Conservation (phyloP, 768 basidiomycete genomes). For the Pulveroboletus sp. region DNA sequence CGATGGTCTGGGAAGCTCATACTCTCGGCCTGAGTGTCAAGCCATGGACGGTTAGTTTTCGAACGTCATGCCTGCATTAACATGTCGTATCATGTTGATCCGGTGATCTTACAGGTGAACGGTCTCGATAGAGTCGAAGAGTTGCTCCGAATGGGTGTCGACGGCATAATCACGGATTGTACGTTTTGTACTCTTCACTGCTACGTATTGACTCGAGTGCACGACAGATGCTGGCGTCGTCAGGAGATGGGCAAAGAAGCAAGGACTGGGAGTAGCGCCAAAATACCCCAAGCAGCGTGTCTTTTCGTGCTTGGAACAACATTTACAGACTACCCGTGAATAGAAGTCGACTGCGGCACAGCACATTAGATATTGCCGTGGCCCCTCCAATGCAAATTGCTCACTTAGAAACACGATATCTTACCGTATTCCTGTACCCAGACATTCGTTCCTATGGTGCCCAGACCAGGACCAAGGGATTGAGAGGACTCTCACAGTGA, state of each 20-base stretch:
- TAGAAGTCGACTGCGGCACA: conserved; percentile 1
- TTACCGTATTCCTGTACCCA: too few relatives aligned
- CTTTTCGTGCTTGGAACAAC: conserved; percentile 54
- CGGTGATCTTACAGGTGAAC: conserved; percentile 44
- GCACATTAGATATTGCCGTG: neutral
- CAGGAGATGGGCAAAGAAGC: conserved; percentile 52
- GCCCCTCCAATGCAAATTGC: too few relatives aligned
- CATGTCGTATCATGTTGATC: neutral
- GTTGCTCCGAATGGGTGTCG: conserved; percentile 55
- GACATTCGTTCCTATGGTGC: too few relatives aligned
- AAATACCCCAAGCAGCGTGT: conserved; percentile 56
- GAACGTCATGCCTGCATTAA: neutral
- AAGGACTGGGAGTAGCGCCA: conserved; percentile 49
- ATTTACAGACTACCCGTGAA: conserved; percentile 19
- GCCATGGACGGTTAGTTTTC: conserved; percentile 63
- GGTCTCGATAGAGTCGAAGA: conserved; percentile 56
- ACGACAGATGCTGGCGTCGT: conserved; percentile 49
- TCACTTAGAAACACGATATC: too few relatives aligned
- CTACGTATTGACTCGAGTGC: neutral
- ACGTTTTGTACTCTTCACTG: conserved; percentile 5
- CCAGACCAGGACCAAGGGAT: too few relatives aligned
- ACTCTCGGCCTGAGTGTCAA: conserved; percentile 56
- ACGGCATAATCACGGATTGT: conserved; percentile 79
- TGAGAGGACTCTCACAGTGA: too few relatives aligned
- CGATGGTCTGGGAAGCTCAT: conserved; percentile 68